Base-by-base conservation (phyloP, 257 asterid genomes). In the Ligustrum vulgare region DNA sequence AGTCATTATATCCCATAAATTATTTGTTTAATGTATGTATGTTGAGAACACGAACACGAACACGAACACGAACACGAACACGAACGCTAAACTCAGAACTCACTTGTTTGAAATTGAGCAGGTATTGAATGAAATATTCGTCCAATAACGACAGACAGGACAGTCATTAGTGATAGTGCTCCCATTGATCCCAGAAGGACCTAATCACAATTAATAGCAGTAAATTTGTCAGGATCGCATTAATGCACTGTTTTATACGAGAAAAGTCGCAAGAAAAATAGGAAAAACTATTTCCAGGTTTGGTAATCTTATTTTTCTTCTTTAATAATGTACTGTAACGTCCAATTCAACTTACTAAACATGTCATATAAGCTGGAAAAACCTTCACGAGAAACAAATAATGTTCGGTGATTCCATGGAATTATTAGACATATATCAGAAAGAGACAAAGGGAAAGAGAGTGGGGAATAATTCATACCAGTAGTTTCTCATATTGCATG, bases 131-230 rank as follows among this genome's bases (percentile, higher is more conserved):
- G 93, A 80, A 95, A 95, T 85, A 93, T 85, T 43, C 89, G 83
- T 63, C 99, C 99, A 41, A 95, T 91, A 78, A 93, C 37, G 76
- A 95, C 98, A 13, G 99, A 95, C 16, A 95, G 85, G 79, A 93
- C 75, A 6, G 97, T 84, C 98, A 95, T 95, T 36, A 95, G 96
- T 20, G 99, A 91, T 31, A 95, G 87, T 64, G 99, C 99, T 67
- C 91, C 99, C 93, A 95, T 91, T 45, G 99, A 95, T 75, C 99
- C 99, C 76, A 95, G 63, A 85, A 95, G 99, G 34, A 93, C 99
- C 99, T 93, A 88, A 3, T 25, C 80, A 84, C 22, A 56, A 75
- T 74, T 25, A 77, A 80, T 28, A 75, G 63, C 56, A 23, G 64
- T 72, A 51, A 79, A 82, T 22, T 58, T 58, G 33, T n/a, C 11